Evolutionary conservation across 352 stramenopile species (phyloP).

Genomic region (Elongisporangium undulatum): DNA sequence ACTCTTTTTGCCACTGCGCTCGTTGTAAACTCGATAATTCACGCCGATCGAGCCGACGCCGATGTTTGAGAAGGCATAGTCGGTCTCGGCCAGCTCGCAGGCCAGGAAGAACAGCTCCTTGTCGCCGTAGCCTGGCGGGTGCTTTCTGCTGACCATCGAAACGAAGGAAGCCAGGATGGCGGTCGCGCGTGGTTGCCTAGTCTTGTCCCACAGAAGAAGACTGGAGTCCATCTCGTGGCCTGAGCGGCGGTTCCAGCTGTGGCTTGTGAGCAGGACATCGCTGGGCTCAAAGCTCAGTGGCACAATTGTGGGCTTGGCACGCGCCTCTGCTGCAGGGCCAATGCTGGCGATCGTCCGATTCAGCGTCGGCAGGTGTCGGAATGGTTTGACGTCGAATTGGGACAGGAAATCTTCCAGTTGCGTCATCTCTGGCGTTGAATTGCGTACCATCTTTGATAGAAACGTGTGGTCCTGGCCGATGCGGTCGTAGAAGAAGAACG

Average conservation of each 20-base stretch:
- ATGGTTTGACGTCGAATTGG: slow-evolving; percentile 32
- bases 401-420: slow-evolving; percentile 32
- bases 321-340: slow-evolving; percentile 12
- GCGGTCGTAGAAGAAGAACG: slow-evolving; percentile 51
- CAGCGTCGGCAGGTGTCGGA: slow-evolving; percentile 24
- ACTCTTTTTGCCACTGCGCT: not conserved
- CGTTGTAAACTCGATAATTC: slow-evolving; percentile 5
- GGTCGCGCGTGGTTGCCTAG: slow-evolving; percentile 21
- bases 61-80: too few relatives aligned
- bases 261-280: slow-evolving; percentile 13
- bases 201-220: slow-evolving; percentile 28
- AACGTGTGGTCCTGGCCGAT: slow-evolving; percentile 26
- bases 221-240: slow-evolving; percentile 31
- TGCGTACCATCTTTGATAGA: slow-evolving; percentile 17
- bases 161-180: slow-evolving; percentile 28
- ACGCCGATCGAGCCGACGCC: slow-evolving; percentile 20
- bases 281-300: slow-evolving; percentile 12
- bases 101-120: slow-evolving; percentile 41
- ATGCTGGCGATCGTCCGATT: slow-evolving; percentile 14
- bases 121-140: slow-evolving; percentile 16
- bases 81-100: slow-evolving; percentile 30
- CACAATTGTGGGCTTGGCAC: slow-evolving; percentile 16
- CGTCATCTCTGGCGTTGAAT: slow-evolving; percentile 18
- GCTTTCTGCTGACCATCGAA: not conserved
- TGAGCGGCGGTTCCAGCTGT: slow-evolving; percentile 17